Evolutionary conservation across 2,329 filamentous ascomycete genomes (phyloP).

Genomic region (Peltaster fructicola): DNA sequence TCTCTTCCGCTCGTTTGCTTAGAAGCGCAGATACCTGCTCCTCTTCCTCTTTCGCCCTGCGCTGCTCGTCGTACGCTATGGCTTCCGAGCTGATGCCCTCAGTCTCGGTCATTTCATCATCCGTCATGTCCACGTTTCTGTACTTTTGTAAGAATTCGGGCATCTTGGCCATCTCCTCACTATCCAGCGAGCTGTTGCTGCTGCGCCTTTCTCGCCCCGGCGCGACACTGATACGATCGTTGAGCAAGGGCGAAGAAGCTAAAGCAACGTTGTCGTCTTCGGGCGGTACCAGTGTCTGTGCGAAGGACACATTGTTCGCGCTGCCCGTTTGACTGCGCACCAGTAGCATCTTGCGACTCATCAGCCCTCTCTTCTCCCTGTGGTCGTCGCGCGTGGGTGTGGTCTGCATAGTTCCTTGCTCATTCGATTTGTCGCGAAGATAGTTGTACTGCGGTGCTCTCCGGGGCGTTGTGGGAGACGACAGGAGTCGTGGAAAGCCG

Average conservation of each 20-base stretch:
- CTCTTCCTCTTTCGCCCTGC: constrained; percentile 24
- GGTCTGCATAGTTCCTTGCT: no score
- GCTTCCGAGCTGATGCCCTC: constrained; percentile 7
- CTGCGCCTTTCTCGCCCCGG: constrained; percentile 8
- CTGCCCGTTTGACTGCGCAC: constrained; percentile 14
- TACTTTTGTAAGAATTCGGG: constrained; percentile 17
- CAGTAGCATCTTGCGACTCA: constrained; percentile 17
- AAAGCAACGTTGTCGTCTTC: constrained; percentile 2
- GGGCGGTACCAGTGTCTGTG: no score
- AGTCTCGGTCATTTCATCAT: constrained; percentile 19
- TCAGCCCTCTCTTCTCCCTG: constrained; percentile 15
- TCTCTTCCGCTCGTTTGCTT: constrained; percentile 71
- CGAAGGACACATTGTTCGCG: constrained; percentile 2
- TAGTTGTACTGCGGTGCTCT: no score
- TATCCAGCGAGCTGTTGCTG: constrained; percentile 25
- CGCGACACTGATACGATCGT: constrained; percentile 14
- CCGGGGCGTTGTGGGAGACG: no score
- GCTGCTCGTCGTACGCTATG: constrained; percentile 9
- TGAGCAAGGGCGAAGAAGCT: constrained; percentile 16
- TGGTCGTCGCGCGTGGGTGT: no score
- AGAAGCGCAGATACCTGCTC: constrained; percentile 57
- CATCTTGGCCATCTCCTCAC: constrained; percentile 27
- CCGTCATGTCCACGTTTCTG: constrained; percentile 6
- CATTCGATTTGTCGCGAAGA: no score
- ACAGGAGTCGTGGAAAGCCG: no score